Evolutionary conservation across 2,329 filamentous ascomycete genomes (phyloP).

Genomic region (Xylariomycetidae sp.): DNA sequence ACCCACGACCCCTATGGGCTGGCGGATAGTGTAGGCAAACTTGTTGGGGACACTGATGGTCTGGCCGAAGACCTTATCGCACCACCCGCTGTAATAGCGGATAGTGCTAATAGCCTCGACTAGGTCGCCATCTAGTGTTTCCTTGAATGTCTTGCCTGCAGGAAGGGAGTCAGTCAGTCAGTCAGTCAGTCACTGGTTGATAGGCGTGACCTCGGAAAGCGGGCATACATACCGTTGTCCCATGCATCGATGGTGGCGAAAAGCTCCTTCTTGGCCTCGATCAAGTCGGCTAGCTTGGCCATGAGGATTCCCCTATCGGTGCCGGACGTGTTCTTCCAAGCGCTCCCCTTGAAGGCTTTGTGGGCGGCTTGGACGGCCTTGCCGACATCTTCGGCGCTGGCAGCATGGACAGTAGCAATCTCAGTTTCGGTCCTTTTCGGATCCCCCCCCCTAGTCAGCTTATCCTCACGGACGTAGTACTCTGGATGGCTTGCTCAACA

Average conservation of each 20-base stretch:
- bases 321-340: constrained; percentile 62
- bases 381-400: constrained; percentile 3
- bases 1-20: constrained; percentile 1
- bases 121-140: constrained; percentile 2
- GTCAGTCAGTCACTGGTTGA: constrained; percentile 39
- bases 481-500: constrained; percentile 1
- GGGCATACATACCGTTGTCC: constrained; percentile 69
- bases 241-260: constrained; percentile 59
- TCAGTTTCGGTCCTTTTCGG: constrained; percentile 2
- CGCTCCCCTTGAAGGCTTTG: constrained; percentile 48
- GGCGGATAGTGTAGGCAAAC: constrained; percentile 67
- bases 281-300: constrained; percentile 62
- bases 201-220: constrained; percentile 42
- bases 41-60: constrained; percentile 71
- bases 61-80: constrained; percentile 73
- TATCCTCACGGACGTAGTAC: not conserved
- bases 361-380: constrained; percentile 4
- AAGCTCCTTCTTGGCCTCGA: constrained; percentile 54
- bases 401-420: constrained; percentile 2
- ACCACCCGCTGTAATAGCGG: constrained; percentile 73
- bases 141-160: constrained; percentile 2
- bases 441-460: not conserved
- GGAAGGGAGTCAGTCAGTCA: no score
- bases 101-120: constrained; percentile 34
- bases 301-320: constrained; percentile 64